Conservation (phyloP, 257 asterid species). For the Capsicum chinense region DNA sequence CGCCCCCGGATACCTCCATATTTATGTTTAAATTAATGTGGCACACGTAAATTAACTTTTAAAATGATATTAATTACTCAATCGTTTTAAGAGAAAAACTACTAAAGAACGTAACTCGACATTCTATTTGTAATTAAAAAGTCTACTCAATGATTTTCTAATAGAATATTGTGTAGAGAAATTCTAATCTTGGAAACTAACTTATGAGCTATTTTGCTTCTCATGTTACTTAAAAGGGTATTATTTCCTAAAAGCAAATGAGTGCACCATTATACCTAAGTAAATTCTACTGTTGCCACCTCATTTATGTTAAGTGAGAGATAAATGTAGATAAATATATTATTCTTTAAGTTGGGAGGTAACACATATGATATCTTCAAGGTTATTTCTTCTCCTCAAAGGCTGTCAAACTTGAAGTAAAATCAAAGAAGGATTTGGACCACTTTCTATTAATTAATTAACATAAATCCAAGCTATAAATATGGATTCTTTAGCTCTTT, state of each 20-base stretch:
- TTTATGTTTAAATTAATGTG: not conserved
- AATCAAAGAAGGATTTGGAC: constrained; percentile 52
- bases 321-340: not conserved
- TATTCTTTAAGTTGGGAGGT: not conserved
- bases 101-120: not conserved
- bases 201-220: not conserved
- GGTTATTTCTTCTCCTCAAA: constrained; percentile 43
- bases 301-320: not conserved
- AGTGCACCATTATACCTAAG: not conserved
- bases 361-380: not conserved
- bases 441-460: not conserved
- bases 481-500: not conserved
- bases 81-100: no score
- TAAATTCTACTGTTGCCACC: not conserved
- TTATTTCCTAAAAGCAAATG: not conserved
- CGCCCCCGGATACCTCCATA: not conserved
- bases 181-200: not conserved
- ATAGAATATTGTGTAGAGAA: not conserved
- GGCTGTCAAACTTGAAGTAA: constrained; percentile 57
- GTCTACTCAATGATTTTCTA: not conserved
- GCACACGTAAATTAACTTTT: not conserved
- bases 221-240: not conserved
- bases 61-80: no score
- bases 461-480: not conserved
- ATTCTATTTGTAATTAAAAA: not conserved